Evolutionary conservation across 352 stramenopile species (phyloP), one percentile per base, ranked within the genome.

Genomic region (Phytophthora ramorum): DNA sequence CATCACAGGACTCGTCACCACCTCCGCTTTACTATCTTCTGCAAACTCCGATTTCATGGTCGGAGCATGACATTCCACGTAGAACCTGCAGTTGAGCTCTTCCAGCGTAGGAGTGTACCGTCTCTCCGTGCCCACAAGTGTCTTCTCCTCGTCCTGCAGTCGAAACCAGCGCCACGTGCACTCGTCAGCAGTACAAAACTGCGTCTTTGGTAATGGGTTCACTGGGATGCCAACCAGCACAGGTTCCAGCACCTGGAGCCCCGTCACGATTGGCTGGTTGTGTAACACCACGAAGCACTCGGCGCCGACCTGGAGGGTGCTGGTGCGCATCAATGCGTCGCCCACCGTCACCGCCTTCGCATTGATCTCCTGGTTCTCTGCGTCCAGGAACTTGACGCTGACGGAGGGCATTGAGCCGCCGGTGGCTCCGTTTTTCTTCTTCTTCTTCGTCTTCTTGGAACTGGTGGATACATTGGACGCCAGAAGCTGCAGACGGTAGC

Each of bases 81-180:
- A 75, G 43, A 94, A 87, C 12, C 48, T 55, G 35, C 56, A 76
- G 14, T 68, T 81, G 10, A 91, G 22, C 8, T 94, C 80, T 2
- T 69, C 22, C 7, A 45, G 24, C 1, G 66, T 81, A 3, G 82
- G 83, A 0, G 70, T 77, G 10, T 87, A 90, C 16, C 82, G 60
- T 37, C 69, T 60, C 37, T 63, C 48, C 0, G 47, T 62, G 22
- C 48, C 41, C 16, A 74, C 70, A 1, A 79, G 51, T 20, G 66
- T 59, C 8, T 38, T 46, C 1, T 73, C 58, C 10, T 48, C 41
- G 14, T 12, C 17, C 17, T 55, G 37, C 3, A 90, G 43, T 16
- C 75, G 80, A 69, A 76, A 76, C 86, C 86, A 95, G 9, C 52
- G 55, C 86, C 86, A 95, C 2, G 22, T 54, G 46, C 86, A 95